Conservation (phyloP, 805 yeast species). For the Yamadazyma kitorensis region DNA sequence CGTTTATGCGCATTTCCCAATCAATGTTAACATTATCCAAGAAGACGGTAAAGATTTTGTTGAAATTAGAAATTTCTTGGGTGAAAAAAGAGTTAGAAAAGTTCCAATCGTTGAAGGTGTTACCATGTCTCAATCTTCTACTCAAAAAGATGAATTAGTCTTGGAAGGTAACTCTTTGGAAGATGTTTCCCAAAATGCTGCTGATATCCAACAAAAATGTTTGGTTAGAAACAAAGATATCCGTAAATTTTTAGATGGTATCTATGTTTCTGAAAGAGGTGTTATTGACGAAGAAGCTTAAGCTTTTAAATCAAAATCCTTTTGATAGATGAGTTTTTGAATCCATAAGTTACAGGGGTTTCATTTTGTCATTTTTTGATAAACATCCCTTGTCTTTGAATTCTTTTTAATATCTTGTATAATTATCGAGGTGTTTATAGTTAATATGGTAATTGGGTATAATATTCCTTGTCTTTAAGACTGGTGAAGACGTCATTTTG, state of each 20-base stretch:
- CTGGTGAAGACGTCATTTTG: constrained; percentile 36
- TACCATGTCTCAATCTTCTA: constrained; percentile 71
- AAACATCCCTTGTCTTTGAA: constrained; percentile 2
- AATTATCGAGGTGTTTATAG: constrained; percentile 15
- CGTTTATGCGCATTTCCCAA: constrained; percentile 99
- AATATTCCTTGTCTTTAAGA: constrained; percentile 13
- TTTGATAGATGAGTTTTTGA: constrained; percentile 1
- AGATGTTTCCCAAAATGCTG: constrained; percentile 97
- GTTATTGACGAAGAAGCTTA: constrained; percentile 65
- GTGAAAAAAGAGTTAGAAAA: constrained; percentile 96
- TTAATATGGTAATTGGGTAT: constrained; percentile 10
- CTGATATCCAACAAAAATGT: constrained; percentile 97
- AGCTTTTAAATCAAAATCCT: constrained; percentile 5
- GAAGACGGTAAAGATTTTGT: constrained; percentile 70
- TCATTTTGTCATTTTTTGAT: too few relatives aligned
- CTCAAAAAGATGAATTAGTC: constrained; percentile 92
- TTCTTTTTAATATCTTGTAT: constrained; percentile 24
- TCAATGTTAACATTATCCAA: constrained; percentile 90
- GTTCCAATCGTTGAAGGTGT: constrained; percentile 90
- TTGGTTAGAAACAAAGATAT: constrained; percentile 99
- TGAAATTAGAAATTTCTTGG: constrained; percentile 99
- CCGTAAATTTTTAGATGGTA: constrained; percentile 99
- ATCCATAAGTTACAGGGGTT: too few relatives aligned
- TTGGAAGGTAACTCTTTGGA: constrained; percentile 95
- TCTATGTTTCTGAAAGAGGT: constrained; percentile 96